Evolutionary conservation across 2,329 filamentous ascomycete genomes (phyloP), one percentile per base, ranked within the genome.

Genomic region (Pseudopithomyces maydicus): DNA sequence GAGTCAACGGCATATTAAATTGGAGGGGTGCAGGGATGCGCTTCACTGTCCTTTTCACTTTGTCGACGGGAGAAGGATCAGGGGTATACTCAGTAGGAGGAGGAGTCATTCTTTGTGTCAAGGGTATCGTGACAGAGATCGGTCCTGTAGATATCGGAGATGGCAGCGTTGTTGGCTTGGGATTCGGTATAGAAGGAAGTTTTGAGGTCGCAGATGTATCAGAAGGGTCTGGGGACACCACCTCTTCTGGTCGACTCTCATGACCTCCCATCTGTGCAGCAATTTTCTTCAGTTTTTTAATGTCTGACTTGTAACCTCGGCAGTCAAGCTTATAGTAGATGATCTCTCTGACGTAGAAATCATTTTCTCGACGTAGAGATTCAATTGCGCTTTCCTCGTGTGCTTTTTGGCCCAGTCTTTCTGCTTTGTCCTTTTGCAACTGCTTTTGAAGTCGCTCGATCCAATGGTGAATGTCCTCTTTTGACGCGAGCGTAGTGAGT

Each of bases 301-400:
- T 73, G 35, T 76, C 73, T 20, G 68, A 71, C 60, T 77, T 80
- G 67, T 81, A 82, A 15, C 77, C 77, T 50, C 74, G 76, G 51
- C 81, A 73, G 51, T 83, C 80, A 29, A 81, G 73, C 62, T 81
- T 82, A 69, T 80, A 81, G 48, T 79, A 73, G 22, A 81, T 76
- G 52, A 81, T 81, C 46, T 82, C 80, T n/a, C 76, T 66, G 33
- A 81, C 70, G 52, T 80, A 79, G 57, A 78, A 75, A 26, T 76
- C 72, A 12, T 79, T 73, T 52, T 79, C 76, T 49, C 70, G 69
- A 45, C 74, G 74, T 48, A 81, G 60, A 32, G 68, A 66, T 36
- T 66, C 58, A 2, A 73, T 51, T 8, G 56, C 61, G 2, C 60
- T 61, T 8, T 63, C 55, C 6, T 55, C 51, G 10, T 22, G 11